Conservation (phyloP, 176 grass and related monocot genomes). For the Calamus simplicifolius region DNA sequence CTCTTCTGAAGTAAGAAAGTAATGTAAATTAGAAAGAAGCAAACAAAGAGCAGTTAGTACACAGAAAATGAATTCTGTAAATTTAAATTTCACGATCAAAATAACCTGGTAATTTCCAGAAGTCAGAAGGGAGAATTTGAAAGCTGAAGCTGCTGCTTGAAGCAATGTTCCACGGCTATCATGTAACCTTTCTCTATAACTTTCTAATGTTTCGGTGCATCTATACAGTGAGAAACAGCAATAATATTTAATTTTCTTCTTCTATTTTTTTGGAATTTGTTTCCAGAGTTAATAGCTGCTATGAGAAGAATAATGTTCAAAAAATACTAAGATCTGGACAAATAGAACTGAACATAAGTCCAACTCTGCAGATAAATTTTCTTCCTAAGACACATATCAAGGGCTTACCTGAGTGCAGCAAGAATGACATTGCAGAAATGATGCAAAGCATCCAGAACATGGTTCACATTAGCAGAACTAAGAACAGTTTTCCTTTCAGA, state of each 20-base stretch:
- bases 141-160: slow-evolving; percentile 34
- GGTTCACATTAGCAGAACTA: slow-evolving; percentile 24
- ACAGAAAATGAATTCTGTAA: slow-evolving; percentile 2
- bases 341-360: too few species aligned
- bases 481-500: slow-evolving; percentile 22
- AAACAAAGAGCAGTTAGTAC: slow-evolving; percentile 2
- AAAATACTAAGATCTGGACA: too few species aligned
- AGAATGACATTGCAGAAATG: slow-evolving; percentile 50
- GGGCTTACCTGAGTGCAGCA: slow-evolving; percentile 38
- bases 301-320: not conserved
- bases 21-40: slow-evolving; percentile 25
- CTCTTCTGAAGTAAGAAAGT: slow-evolving; percentile 59
- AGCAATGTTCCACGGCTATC: slow-evolving; percentile 48
- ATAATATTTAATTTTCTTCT: too few species aligned
- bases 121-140: slow-evolving; percentile 56
- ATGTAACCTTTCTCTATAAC: slow-evolving; percentile 35
- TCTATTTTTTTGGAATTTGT: not conserved
- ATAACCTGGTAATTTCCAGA: slow-evolving; percentile 40
- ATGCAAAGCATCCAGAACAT: slow-evolving; percentile 35
- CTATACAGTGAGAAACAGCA: slow-evolving; percentile 29
- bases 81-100: slow-evolving; percentile 6
- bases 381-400: slow-evolving; percentile 3
- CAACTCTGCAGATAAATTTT: not conserved
- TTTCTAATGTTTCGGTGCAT: slow-evolving; percentile 24
- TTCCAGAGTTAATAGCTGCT: slow-evolving; percentile 18